Base-by-base conservation (phyloP, 2,329 filamentous ascomycete species). In the Lachnellula arida region DNA sequence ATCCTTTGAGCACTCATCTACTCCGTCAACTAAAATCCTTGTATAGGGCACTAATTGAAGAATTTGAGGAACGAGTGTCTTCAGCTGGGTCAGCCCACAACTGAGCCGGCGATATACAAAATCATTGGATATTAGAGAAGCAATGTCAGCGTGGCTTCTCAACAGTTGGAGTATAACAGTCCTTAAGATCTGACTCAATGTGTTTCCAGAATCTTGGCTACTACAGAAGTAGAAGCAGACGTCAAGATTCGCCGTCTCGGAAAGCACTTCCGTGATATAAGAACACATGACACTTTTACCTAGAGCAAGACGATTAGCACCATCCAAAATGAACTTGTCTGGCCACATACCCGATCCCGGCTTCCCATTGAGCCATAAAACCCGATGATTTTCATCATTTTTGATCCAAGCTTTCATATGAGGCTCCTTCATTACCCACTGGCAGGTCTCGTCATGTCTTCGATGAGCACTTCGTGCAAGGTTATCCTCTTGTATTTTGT, bases 231-330 rank as follows among this genome's bases (percentile, higher is more conserved):
- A 59, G 40, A 59, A 59, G 15, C 32, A 51, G 17, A 40, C 23
- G 28, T 51, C 50, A 7, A 56, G 7, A 28, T 25, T 7, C 1
- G 35, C 22, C 17, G 12, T 44, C 2, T 55, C 32, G n/a, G 5
- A 39, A n/a, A 58, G 49, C 14, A 34, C 28, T 28, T 55, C 5
- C 3, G 60, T 48, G 11, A 62, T 51, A 49, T 58, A 54, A 2
- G 60, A 55, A 35, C 53, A 60, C 37, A 62, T 50, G 9, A 62
- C 55, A 43, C 52, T 60, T 42, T 62, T 62, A 3, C 59, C 57
- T 60, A 32, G 4, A 7, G 8, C 23, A 34, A 34, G 5, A 22
- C 49, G 28, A 37, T 17, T 46, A 44, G 11, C n/a, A 37, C 44
- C 37, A 51, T 14, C 22, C 25, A 34, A 8, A 37, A 19, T 43